These are phyloP conservation scores for Podila verticillata DNA, from an alignment of 192 early-diverging fungal species.

Conservation along the genomic window DNA sequence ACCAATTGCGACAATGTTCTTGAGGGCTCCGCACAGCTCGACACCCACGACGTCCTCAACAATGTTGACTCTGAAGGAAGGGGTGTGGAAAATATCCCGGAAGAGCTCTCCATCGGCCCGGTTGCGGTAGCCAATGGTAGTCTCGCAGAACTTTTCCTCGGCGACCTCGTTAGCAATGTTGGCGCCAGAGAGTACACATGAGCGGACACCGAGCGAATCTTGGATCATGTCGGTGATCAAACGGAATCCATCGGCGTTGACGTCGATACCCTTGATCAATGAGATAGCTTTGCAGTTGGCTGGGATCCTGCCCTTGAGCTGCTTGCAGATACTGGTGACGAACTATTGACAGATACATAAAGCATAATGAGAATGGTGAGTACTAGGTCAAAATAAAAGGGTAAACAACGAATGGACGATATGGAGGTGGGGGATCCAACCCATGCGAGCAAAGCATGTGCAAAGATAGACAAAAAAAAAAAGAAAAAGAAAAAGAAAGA, in stretches of 20 bases:
- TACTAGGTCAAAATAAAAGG: background rate
- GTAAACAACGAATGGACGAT: background rate
- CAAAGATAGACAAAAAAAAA: too few species aligned
- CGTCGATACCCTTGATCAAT: constrained; percentile 92
- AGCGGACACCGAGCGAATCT: constrained; percentile 70
- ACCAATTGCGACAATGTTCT: constrained; percentile 95
- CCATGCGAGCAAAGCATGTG: too few species aligned
- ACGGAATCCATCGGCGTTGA: constrained; percentile 72
- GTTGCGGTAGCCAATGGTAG: constrained; percentile 84
- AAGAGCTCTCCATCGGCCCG: constrained; percentile 79
- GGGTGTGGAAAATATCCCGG: constrained; percentile 82
- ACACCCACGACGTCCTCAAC: constrained; percentile 89
- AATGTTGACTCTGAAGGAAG: constrained; percentile 86
- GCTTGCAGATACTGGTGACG: constrained; percentile 77
- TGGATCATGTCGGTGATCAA: constrained; percentile 74
- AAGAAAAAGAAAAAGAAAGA: too few species aligned
- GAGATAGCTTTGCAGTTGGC: constrained; percentile 85
- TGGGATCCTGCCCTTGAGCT: constrained; percentile 78
- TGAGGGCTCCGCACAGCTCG: constrained; percentile 96
- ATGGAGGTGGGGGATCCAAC: too few species aligned
- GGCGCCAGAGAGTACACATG: constrained; percentile 88
- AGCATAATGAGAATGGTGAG: background rate
- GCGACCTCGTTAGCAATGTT: constrained; percentile 97
- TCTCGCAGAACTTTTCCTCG: constrained; percentile 92
- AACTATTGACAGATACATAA: constrained; percentile 58